Evolutionary conservation across 1,139 yeast genomes (phyloP), one percentile per base, ranked within the genome.

Genomic region (Scheffersomyces segobiensis): DNA sequence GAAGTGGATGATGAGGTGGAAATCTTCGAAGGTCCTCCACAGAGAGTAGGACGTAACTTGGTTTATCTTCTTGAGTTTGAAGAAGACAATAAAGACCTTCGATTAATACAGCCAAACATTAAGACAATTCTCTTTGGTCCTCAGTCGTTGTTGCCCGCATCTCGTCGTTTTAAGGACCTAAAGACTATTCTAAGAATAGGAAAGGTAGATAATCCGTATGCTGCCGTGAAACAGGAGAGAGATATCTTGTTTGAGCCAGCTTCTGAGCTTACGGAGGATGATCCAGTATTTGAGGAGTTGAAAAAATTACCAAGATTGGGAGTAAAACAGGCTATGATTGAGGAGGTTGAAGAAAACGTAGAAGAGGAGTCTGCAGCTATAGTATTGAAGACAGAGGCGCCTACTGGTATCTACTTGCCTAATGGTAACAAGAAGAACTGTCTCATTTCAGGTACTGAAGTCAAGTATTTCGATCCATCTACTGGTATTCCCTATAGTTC

Each of bases 401-500:
- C 91, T 12, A 80, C 86, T n/a, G 96, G 91, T 49, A 85, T 88
- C 49, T 85, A 87, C 64, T 76, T 88, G 58, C 89, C 91, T n/a
- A 87, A 86, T 70, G 92, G 91, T 39, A 78, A 80, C 60, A 88
- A 87, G 73, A 86, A 85, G 71, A 78, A 80, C 59, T 93, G 98
- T 75, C 82, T 91, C 52, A 85, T 92, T 52, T 87, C 93, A 2
- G 97, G 97, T 17, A 83, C 84, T 53, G 89, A 88, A 57, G 96
- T 96, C 48, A 84, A 87, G 68, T 93, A 91, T 72, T 88, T 91
- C 64, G 98, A 93, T 75, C 98, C 98, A 0, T 82, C 86, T 52
- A 87, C 89, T 49, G 96, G 96, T 53, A 84, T 93, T 55, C 97
- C 97, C 1, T 93, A 93, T 72, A 84, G 89, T 56, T 88, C 89